Percentiles rank a stretch among this genome's conserved stretches.
These are phyloP conservation scores for Globomyces pollinis-pini DNA, from an alignment of 192 early-diverging fungal species.

Conservation along the genomic window DNA sequence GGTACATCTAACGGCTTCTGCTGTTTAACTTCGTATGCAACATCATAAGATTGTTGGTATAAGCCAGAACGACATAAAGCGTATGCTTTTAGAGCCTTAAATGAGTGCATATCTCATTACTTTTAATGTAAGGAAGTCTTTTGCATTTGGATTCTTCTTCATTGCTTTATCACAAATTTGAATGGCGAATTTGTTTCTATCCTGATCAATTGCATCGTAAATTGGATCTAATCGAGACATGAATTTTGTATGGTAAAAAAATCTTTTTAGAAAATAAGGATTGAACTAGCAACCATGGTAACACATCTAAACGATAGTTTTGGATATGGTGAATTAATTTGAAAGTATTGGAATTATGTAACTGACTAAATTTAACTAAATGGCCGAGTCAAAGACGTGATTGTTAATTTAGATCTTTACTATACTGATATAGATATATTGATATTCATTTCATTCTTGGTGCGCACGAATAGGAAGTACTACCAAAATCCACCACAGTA, in stretches of 20 bases:
- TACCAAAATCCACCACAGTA: too few relatives aligned
- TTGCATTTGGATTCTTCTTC: constrained; percentile 60
- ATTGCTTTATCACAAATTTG: constrained; percentile 55
- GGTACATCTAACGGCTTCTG: constrained; percentile 51
- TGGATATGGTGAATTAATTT: too few relatives aligned
- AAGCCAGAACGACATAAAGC: constrained; percentile 56
- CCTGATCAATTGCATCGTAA: constrained; percentile 55
- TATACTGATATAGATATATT: too few relatives aligned
- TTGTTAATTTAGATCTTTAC: too few relatives aligned
- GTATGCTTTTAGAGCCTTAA: constrained; percentile 67
- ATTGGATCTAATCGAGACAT: constrained; percentile 13
- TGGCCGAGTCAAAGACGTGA: too few relatives aligned
- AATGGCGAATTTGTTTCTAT: constrained; percentile 58
- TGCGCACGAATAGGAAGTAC: too few relatives aligned
- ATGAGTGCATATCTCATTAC: not conserved
- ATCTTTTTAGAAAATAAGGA: too few relatives aligned
- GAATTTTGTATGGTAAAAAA: not conserved
- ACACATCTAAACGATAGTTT: too few relatives aligned
- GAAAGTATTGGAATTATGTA: too few relatives aligned
- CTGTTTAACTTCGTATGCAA: constrained; percentile 59
- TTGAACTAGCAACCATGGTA: too few relatives aligned
- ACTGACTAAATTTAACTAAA: too few relatives aligned
- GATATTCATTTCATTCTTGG: too few relatives aligned
- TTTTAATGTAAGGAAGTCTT: constrained; percentile 7
- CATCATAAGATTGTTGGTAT: constrained; percentile 48